Base-by-base conservation (phyloP, 768 basidiomycete genomes). In the Lepiota brunneoincarnata region DNA sequence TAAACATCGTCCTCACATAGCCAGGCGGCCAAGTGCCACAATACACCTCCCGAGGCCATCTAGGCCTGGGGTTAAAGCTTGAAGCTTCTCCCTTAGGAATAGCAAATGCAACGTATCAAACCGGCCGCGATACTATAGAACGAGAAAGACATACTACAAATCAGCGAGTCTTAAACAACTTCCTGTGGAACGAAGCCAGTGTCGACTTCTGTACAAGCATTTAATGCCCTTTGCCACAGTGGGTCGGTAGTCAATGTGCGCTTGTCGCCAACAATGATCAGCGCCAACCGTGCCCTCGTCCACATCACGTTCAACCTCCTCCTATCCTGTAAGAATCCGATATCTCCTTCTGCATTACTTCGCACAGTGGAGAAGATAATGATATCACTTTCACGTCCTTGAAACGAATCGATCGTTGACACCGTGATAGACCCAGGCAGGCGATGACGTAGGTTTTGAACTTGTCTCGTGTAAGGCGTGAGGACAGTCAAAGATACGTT, bases 221-320 rank as follows among this genome's bases (percentile, higher is more conserved):
- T 63, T 51, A 80, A 58, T 0, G 85, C 84, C 47, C 79, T 66
- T 59, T 71, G 75, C 85, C 84, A 86, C 17, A 83, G 61, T 23
- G 61, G 56, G 21, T 75, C 75, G 35, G 59, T 65, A 5, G 62
- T 69, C 70, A 86, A 69, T 7, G 84, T 86, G 1, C 60, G 64
- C 24, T 68, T 68, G 63, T 86, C 77, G 0, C 86, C 85, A n/a
- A 87, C 70, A 26, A 88, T 69, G 49, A 88, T 75, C 59, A 87
- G 63, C 0, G 75, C 86, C 31, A 81, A 60, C 58, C 73, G 71
- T 1, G 85, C 82, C 1, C 86, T 69, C 12, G 86, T 88, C 86
- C 84, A 87, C 73, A 84, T 84, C 6, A 88, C 86, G 60, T 88
- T 86, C 60, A 84, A 63, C 58, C 84, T 61, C 51, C 84, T 69